These are phyloP conservation scores for Stenocarpella maydis DNA, from an alignment of 2,329 filamentous ascomycete species.

Conservation along the genomic window DNA sequence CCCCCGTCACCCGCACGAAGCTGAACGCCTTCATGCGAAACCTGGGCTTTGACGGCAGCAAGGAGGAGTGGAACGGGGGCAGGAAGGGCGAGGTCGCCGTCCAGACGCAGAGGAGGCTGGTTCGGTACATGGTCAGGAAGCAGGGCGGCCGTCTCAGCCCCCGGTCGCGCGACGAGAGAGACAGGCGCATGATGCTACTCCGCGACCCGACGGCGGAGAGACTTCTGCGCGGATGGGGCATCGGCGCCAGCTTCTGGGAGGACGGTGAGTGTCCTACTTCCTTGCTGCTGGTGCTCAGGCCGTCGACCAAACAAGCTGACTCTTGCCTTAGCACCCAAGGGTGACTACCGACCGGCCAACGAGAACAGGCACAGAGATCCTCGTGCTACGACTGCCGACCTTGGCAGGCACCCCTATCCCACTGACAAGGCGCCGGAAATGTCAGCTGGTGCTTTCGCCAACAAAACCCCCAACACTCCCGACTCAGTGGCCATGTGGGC, in stretches of 20 bases:
- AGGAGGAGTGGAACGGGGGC: constrained; percentile 21
- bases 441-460: not conserved
- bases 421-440: not conserved
- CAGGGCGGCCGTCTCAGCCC: constrained; percentile 1
- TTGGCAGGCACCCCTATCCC: not conserved
- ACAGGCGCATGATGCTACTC: constrained; percentile 16
- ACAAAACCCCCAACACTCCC: not conserved
- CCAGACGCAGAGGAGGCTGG: constrained; percentile 16
- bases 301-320: not conserved
- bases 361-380: not conserved
- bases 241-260: constrained; percentile 32
- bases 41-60: constrained; percentile 24
- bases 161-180: constrained; percentile 4
- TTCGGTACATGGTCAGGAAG: constrained; percentile 6
- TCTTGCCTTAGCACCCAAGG: not conserved
- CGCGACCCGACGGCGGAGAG: constrained; percentile 12
- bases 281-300: not conserved
- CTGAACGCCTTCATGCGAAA: constrained; percentile 31
- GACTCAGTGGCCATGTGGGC: not conserved
- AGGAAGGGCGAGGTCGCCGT: not conserved
- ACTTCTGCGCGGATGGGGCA: constrained; percentile 30
- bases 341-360: not conserved
- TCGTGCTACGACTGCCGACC: not conserved
- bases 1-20: constrained; percentile 19
- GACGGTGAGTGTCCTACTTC: constrained; percentile 10